Conservation (phyloP, 352 stramenopile species). For the Globisporangium orthogonon region DNA sequence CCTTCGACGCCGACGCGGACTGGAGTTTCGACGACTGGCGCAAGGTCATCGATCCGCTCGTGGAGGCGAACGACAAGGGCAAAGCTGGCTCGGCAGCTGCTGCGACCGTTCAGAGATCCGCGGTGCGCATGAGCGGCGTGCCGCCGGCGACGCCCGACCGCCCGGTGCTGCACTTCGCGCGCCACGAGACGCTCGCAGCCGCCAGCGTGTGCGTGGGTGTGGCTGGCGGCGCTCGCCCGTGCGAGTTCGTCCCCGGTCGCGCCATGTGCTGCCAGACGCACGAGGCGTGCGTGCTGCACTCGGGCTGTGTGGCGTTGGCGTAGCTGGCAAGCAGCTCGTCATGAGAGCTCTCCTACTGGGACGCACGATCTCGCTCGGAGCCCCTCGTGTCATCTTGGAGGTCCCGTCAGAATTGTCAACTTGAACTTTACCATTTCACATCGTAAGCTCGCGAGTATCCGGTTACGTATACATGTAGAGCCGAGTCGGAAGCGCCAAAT, state of each 20-base stretch:
- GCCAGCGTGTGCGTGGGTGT: constrained; percentile 30
- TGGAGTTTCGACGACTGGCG: constrained; percentile 52
- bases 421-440: too few species aligned
- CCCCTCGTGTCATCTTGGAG: not conserved
- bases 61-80: constrained; percentile 24
- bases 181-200: constrained; percentile 23
- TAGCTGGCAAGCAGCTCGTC: constrained; percentile 9
- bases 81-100: not conserved
- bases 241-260: constrained; percentile 52
- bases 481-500: too few species aligned
- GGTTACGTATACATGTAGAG: too few species aligned
- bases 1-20: constrained; percentile 41
- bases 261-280: constrained; percentile 70
- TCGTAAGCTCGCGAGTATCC: too few species aligned
- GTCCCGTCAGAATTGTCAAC: not conserved
- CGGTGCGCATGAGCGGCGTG: constrained; percentile 32
- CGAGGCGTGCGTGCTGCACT: constrained; percentile 61
- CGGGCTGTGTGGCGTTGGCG: constrained; percentile 35
- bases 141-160: constrained; percentile 40
- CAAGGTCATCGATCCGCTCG: constrained; percentile 38
- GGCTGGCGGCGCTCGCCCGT: constrained; percentile 35
- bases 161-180: constrained; percentile 45
- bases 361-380: too few species aligned
- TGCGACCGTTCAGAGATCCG: not conserved
- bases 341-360: too few species aligned